phyloP scores from a whole-genome alignment of 305 asterid genomes.

The Stenogyne calaminthoides region DNA sequence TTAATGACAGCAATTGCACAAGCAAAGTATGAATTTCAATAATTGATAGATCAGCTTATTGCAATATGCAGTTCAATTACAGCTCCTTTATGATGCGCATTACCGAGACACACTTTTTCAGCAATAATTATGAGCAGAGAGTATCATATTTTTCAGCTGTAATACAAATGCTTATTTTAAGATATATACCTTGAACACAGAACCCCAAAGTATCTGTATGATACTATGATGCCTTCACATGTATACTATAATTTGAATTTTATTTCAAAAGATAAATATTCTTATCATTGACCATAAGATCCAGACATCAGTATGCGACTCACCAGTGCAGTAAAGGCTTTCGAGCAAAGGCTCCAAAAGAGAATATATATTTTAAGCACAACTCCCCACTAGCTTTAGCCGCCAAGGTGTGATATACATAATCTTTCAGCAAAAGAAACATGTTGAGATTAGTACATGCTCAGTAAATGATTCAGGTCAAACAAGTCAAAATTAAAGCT shows the following conservation, averaged over 20 bases:
- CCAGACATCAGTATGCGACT: conserved; percentile 28
- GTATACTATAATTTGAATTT: conserved; percentile 1
- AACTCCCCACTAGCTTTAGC: conserved; percentile 95
- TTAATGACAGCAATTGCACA: not conserved
- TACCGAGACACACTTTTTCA: not conserved
- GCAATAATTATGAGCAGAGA: not conserved
- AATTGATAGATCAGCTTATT: not conserved
- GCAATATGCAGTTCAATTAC: not conserved
- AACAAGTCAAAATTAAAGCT: conserved; percentile 7
- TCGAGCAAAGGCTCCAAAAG: conserved; percentile 90
- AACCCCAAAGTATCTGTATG: not conserved
- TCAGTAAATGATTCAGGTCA: conserved; percentile 18
- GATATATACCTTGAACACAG: not conserved
- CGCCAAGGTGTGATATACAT: conserved; percentile 83
- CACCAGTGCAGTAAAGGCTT: conserved; percentile 75
- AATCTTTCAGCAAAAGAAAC: conserved; percentile 51
- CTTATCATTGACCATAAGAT: not conserved
- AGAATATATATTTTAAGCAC: conserved; percentile 81
- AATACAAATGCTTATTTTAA: not conserved
- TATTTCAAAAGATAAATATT: not conserved
- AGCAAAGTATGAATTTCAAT: not conserved
- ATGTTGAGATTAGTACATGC: conserved; percentile 32
- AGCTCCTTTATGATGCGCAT: not conserved
- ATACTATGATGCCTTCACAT: not conserved
- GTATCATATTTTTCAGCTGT: not conserved